Evolutionary conservation across 2,329 filamentous ascomycete genomes (phyloP), one percentile per base, ranked within the genome.

Genomic region (Aspergillus terreus): DNA sequence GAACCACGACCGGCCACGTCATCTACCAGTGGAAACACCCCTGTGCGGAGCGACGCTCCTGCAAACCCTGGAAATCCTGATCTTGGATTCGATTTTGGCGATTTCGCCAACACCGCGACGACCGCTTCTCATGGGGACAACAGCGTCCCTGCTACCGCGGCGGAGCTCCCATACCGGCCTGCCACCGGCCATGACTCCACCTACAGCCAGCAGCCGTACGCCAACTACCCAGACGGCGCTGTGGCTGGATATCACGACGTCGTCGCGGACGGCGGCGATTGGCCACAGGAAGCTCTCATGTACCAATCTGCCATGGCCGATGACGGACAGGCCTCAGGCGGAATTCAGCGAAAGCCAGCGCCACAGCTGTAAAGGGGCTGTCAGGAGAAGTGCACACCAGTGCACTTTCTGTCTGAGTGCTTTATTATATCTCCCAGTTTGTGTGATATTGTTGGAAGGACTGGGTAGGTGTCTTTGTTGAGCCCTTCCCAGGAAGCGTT

Each of bases 271-370:
- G 51, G 59, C n/a, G 61, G 65, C 27, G 69, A 73, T 36, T 75
- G 71, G 71, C 66, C 70, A 3, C 70, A 69, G 47, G 71, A 74
- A 57, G 70, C 71, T 23, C 58, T 73, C 21, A 67, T 72, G 50
- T 74, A 73, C 55, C 69, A 72, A 47, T 66, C 62, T 6, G 56
- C 60, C 17, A 53, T 61, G 35, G 60, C 57, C 47, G 63, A 63
- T 40, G 56, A 57, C 42, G 40, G 41, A 52, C 35, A 55, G 7
- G 10, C 7, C 7, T 9, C 27, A 30, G 27, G 9, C 27, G 27
- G 35, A 25, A 17, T 43, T 5, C 35, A 38, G 6, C 14, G 35
- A 38, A 38, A 38, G 35, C 35, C 35, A 38, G 35, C 35, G 5
- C 35, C 35, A 38, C 15, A 38, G 6, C 35, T n/a, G 15, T 38